phyloP scores from a whole-genome alignment of 106 monocot genomes.

The Phalaenopsis aphrodite region DNA sequence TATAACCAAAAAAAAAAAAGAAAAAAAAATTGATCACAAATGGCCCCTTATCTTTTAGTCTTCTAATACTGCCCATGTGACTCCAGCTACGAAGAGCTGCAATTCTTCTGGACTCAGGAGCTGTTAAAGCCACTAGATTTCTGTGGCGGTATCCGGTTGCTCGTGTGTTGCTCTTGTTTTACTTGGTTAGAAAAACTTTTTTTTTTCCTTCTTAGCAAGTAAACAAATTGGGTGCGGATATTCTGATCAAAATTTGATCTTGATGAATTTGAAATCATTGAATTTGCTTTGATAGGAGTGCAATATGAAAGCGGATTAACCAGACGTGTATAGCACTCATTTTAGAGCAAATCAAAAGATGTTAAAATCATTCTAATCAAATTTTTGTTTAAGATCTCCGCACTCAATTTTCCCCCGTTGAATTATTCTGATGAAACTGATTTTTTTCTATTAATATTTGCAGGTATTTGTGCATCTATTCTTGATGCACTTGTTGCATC shows the following conservation, averaged over 20 bases:
- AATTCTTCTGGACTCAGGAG: constrained; percentile 87
- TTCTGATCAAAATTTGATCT: too few species aligned
- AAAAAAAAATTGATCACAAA: too few species aligned
- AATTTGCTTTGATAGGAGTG: too few species aligned
- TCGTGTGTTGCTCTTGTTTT: constrained; percentile 73
- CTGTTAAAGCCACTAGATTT: constrained; percentile 92
- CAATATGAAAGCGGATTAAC: too few species aligned
- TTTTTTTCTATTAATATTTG: neutral
- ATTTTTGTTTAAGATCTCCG: too few species aligned
- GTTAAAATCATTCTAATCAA: too few species aligned
- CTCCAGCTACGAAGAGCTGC: constrained; percentile 84
- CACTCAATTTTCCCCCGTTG: too few species aligned
- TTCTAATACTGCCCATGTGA: neutral
- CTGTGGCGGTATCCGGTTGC: constrained; percentile 92
- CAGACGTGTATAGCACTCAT: too few species aligned
- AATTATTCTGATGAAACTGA: neutral
- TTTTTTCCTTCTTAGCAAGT: neutral
- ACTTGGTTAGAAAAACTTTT: constrained; percentile 49
- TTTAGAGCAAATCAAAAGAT: too few species aligned
- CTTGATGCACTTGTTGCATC: constrained; percentile 92
- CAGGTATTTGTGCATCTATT: constrained; percentile 97
- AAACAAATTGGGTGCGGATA: too few species aligned
- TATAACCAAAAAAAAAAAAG: too few species aligned
- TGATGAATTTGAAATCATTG: too few species aligned
- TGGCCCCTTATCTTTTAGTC: neutral